These are phyloP conservation scores for Phytophthora fragariae DNA, from an alignment of 352 stramenopile species.

Conservation along the genomic window DNA sequence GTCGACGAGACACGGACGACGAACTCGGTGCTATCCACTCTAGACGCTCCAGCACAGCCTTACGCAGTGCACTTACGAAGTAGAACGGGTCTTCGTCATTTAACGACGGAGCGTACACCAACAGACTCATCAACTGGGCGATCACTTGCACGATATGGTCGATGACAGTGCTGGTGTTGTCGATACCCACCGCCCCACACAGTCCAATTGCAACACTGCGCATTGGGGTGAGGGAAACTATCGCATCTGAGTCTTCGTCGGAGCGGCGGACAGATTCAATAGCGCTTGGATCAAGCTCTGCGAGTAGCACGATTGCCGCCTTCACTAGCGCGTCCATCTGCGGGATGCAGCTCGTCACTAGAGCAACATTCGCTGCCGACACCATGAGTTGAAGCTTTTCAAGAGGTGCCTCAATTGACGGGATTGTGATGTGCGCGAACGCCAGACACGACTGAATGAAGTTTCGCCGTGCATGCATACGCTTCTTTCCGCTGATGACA, in stretches of 20 bases:
- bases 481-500: conserved; percentile 30
- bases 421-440: conserved; percentile 91
- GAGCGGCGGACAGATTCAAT: conserved; percentile 1
- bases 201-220: conserved; percentile 12
- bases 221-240: neutral
- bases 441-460: conserved; percentile 93
- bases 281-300: conserved; percentile 59
- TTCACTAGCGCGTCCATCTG: conserved; percentile 91
- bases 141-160: conserved; percentile 47
- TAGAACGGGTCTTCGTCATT: conserved; percentile 89
- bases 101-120: conserved; percentile 82
- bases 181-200: conserved; percentile 20
- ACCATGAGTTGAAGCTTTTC: conserved; percentile 75
- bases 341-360: conserved; percentile 77
- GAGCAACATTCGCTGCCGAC: conserved; percentile 68
- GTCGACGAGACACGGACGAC: conserved; percentile 20
- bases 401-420: conserved; percentile 63
- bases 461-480: conserved; percentile 47
- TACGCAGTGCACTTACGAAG: conserved; percentile 79
- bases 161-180: conserved; percentile 7
- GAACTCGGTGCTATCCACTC: conserved; percentile 23
- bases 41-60: conserved; percentile 69
- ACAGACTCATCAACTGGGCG: conserved; percentile 59
- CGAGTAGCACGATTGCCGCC: conserved; percentile 75
- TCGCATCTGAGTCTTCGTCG: conserved; percentile 5